Conservation (phyloP, 2,329 filamentous ascomycete species). For the Setomelanomma holmii region DNA sequence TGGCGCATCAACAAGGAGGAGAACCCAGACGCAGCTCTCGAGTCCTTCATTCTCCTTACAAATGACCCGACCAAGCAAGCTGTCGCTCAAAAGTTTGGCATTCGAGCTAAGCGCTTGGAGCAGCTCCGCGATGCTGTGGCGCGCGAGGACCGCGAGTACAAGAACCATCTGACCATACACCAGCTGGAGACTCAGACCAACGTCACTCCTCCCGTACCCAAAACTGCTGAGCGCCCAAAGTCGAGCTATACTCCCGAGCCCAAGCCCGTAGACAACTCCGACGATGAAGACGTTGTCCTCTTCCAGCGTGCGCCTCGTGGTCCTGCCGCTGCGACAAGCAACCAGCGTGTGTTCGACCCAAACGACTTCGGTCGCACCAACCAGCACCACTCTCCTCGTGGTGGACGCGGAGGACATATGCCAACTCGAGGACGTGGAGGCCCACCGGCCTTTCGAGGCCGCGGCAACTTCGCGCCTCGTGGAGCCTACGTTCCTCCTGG, state of each 20-base stretch:
- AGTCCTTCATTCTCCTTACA: constrained; percentile 60
- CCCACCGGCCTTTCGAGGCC: constrained; percentile 30
- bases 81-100: constrained; percentile 58
- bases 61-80: constrained; percentile 56
- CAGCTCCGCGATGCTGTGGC: constrained; percentile 58
- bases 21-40: constrained; percentile 56
- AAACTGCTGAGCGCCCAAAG: constrained; percentile 32
- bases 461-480: constrained; percentile 38
- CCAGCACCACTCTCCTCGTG: constrained; percentile 39
- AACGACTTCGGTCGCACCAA: constrained; percentile 55
- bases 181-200: constrained; percentile 45
- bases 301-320: constrained; percentile 48
- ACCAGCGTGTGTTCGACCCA: constrained; percentile 54
- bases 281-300: constrained; percentile 50
- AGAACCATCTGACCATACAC: constrained; percentile 48
- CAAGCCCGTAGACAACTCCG: constrained; percentile 32
- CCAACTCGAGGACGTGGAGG: constrained; percentile 33
- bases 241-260: constrained; percentile 30
- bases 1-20: constrained; percentile 60
- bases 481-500: constrained; percentile 41
- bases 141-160: constrained; percentile 58
- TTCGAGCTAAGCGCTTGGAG: constrained; percentile 58
- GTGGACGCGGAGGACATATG: constrained; percentile 37
- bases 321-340: constrained; percentile 35
- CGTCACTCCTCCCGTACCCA: constrained; percentile 17